Conservation (phyloP, 2,329 filamentous ascomycete species). For the Pseudocercospora macadamiae region DNA sequence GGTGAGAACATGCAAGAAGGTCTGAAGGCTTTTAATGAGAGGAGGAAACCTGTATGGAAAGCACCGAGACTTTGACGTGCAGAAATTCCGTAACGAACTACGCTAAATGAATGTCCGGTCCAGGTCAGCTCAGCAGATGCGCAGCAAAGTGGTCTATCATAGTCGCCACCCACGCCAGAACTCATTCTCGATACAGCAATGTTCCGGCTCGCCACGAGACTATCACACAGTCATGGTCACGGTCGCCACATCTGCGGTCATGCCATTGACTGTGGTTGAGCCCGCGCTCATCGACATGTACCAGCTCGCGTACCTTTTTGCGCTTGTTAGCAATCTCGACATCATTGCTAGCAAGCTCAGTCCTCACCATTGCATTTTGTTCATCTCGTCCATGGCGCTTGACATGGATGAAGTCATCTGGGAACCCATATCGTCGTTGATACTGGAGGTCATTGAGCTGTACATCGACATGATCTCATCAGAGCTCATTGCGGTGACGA, state of each 20-base stretch:
- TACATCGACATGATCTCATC: background rate
- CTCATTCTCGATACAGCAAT: background rate
- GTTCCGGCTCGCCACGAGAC: background rate
- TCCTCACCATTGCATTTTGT: background rate
- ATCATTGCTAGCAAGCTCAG: too few species aligned
- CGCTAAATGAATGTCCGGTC: background rate
- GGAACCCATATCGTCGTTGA: background rate
- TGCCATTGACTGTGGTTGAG: background rate
- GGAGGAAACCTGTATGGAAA: constrained; percentile 50
- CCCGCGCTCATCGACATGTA: background rate
- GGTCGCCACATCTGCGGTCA: background rate
- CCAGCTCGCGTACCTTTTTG: background rate
- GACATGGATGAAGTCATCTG: background rate
- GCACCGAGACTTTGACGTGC: constrained; percentile 48
- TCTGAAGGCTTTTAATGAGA: constrained; percentile 53
- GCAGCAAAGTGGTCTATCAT: background rate
- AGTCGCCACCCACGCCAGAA: background rate
- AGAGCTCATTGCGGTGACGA: background rate
- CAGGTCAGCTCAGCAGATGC: background rate
- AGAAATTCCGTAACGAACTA: background rate
- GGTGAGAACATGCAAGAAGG: constrained; percentile 53
- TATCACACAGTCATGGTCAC: background rate
- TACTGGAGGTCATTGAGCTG: background rate
- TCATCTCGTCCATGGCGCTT: constrained; percentile 1
- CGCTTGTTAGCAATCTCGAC: background rate